Percentiles rank a stretch among this genome's conserved stretches.
Evolutionary conservation across 2,329 filamentous ascomycete genomes (phyloP).

Genomic region (Aspergillus unguis): DNA sequence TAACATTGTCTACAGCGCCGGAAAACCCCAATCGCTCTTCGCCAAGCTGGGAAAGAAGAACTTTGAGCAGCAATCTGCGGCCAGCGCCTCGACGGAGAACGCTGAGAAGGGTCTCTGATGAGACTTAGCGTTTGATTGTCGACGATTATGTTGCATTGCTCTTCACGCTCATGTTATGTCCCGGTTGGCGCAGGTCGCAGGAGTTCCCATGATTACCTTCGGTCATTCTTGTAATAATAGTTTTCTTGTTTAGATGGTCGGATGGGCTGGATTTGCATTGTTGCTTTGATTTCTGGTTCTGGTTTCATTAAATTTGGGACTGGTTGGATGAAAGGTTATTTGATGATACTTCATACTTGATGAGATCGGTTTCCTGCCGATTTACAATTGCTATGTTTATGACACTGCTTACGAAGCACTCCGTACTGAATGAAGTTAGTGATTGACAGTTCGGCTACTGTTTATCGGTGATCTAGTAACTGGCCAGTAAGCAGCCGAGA

Average conservation of each 20-base stretch:
- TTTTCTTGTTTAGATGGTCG: constrained; percentile 1
- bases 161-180: not conserved
- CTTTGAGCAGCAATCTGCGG: constrained; percentile 37
- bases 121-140: not conserved
- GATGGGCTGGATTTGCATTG: constrained; percentile 5
- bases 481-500: constrained; percentile 25
- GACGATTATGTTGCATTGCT: not conserved
- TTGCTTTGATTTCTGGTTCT: constrained; percentile 10
- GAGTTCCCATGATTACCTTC: constrained; percentile 6
- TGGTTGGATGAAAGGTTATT: constrained; percentile 1
- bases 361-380: constrained; percentile 2
- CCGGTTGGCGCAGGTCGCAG: constrained; percentile 12
- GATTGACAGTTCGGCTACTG: not conserved
- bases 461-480: not conserved
- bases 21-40: constrained; percentile 45
- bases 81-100: constrained; percentile 3
- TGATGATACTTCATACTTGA: not conserved
- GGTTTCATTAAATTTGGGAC: constrained; percentile 1
- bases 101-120: constrained; percentile 3
- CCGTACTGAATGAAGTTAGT: not conserved
- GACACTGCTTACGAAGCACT: not conserved
- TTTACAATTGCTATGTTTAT: not conserved
- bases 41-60: constrained; percentile 47
- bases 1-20: constrained; percentile 25
- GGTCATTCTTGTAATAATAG: not conserved